A percentile compares a stretch with the other conserved stretches of the same genome.
phyloP scores from a whole-genome alignment of 192 early-diverging fungal genomes.

The Helicostylum pulchrum region DNA sequence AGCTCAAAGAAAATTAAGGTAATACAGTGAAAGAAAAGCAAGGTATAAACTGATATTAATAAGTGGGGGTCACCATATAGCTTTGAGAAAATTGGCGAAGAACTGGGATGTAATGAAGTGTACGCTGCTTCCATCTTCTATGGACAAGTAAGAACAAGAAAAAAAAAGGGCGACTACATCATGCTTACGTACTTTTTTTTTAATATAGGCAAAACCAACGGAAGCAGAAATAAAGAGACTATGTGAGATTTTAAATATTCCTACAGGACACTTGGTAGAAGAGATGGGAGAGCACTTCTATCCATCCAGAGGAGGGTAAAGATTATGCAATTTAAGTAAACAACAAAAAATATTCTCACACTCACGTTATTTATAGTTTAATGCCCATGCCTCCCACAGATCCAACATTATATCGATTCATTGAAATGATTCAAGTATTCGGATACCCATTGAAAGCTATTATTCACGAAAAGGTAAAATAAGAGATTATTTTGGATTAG shows the following conservation, averaged over 20 bases:
- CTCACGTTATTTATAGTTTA: slow-evolving; percentile 18
- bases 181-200: neutral
- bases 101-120: slow-evolving; percentile 57
- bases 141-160: slow-evolving; percentile 46
- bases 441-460: slow-evolving; percentile 44
- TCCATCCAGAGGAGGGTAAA: slow-evolving; percentile 42
- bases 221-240: slow-evolving; percentile 32
- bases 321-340: neutral
- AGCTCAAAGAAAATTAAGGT: slow-evolving; percentile 32
- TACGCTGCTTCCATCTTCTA: slow-evolving; percentile 69
- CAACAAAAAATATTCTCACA: neutral
- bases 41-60: neutral
- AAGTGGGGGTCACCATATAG: slow-evolving; percentile 24
- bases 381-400: slow-evolving; percentile 40
- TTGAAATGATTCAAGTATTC: slow-evolving; percentile 44
- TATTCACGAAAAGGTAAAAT: slow-evolving; percentile 45
- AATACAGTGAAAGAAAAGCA: neutral
- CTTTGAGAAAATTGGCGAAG: slow-evolving; percentile 54
- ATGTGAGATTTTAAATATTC: slow-evolving; percentile 32
- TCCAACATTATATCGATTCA: slow-evolving; percentile 44
- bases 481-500: neutral
- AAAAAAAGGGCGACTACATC: neutral
- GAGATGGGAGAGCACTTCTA: slow-evolving; percentile 32
- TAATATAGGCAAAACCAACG: slow-evolving; percentile 42
- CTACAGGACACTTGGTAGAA: slow-evolving; percentile 30